phyloP scores from a whole-genome alignment of 2,329 filamentous ascomycete genomes.

The Sarocladium brachiariae region DNA sequence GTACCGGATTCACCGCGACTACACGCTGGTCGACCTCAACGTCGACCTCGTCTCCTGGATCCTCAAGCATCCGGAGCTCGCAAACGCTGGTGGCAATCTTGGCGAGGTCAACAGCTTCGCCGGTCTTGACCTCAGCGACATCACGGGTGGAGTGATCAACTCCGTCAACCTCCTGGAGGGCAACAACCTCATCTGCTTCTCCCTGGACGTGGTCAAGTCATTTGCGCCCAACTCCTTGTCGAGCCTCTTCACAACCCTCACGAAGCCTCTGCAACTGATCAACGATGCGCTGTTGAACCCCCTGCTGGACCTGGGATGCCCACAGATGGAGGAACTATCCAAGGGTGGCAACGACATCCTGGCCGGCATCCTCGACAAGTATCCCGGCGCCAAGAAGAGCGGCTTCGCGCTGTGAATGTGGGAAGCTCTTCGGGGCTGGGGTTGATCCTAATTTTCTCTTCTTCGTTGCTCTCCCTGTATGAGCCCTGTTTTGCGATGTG shows the following conservation, averaged over 20 bases:
- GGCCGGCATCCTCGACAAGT: not conserved
- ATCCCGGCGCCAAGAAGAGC: constrained; percentile 11
- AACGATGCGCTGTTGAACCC: constrained; percentile 23
- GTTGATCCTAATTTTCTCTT: no score
- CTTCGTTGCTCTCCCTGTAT: no score
- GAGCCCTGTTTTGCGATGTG: no score
- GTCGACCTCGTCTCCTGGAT: constrained; percentile 32
- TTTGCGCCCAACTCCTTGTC: constrained; percentile 34
- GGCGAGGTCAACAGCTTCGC: constrained; percentile 43
- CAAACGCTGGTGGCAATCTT: constrained; percentile 44
- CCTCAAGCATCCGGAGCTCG: constrained; percentile 33
- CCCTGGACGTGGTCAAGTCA: constrained; percentile 30
- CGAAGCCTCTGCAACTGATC: constrained; percentile 24
- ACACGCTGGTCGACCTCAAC: constrained; percentile 34
- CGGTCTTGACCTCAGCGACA: constrained; percentile 33
- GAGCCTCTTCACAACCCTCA: constrained; percentile 27
- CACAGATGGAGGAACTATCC: constrained; percentile 21
- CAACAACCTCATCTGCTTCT: constrained; percentile 39
- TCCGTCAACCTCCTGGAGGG: constrained; percentile 32
- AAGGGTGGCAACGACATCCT: constrained; percentile 17
- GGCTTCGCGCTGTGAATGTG: constrained; percentile 7
- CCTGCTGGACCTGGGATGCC: constrained; percentile 22
- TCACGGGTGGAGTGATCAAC: constrained; percentile 39
- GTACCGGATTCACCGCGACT: constrained; percentile 37
- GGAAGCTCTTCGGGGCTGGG: no score